Conservation (phyloP, 257 asterid species). For the Capsicum chinense region DNA sequence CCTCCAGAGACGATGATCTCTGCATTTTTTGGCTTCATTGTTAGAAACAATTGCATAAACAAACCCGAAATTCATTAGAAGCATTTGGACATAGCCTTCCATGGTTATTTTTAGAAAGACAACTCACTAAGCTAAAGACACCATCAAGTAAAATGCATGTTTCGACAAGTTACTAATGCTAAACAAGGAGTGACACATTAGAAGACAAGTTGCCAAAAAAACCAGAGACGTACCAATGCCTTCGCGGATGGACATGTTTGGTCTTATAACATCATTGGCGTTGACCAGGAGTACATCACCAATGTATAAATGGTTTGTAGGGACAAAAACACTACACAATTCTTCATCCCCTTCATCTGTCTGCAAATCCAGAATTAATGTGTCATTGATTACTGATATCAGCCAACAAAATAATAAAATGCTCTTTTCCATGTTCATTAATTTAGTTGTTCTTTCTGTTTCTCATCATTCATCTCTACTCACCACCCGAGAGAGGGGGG, state of each 20-base stretch:
- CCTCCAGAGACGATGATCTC: slow-evolving; percentile 97
- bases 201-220: neutral
- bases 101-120: slow-evolving; percentile 10
- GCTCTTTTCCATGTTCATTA: neutral
- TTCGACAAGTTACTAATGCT: neutral
- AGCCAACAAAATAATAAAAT: slow-evolving; percentile 5
- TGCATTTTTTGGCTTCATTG: slow-evolving; percentile 45
- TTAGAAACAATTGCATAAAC: slow-evolving; percentile 22
- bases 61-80: neutral
- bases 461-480: slow-evolving; percentile 15
- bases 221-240: slow-evolving; percentile 68
- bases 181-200: neutral
- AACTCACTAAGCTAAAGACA: neutral
- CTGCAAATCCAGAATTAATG: slow-evolving; percentile 46
- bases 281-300: slow-evolving; percentile 79
- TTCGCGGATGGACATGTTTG: slow-evolving; percentile 87
- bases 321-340: slow-evolving; percentile 84
- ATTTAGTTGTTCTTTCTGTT: slow-evolving; percentile 2
- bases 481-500: neutral
- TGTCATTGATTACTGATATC: neutral
- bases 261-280: slow-evolving; percentile 75
- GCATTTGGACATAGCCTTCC: neutral
- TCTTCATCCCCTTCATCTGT: slow-evolving; percentile 90
- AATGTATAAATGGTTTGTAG: slow-evolving; percentile 85
- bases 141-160: neutral